Evolutionary conservation across 306 rosid genomes (phyloP).

Genomic region (Quercus engelmannii): DNA sequence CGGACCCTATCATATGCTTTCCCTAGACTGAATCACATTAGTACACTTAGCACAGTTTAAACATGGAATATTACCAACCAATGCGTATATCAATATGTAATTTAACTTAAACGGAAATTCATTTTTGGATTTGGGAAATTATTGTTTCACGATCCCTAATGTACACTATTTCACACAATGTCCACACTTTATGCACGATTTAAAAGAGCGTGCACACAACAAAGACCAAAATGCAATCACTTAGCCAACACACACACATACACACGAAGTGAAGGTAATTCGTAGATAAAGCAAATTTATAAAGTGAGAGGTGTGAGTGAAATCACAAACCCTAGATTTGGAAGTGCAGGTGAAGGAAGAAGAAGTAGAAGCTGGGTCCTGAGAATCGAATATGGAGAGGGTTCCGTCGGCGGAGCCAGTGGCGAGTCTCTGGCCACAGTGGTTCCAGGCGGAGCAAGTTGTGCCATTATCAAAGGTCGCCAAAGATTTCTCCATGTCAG

Average conservation of each 20-base stretch:
- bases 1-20: too few relatives aligned
- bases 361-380: constrained; percentile 57
- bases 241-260: not conserved
- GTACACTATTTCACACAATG: too few relatives aligned
- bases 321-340: constrained; percentile 50
- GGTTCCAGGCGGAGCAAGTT: constrained; percentile 76
- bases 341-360: constrained; percentile 55
- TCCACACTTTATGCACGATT: too few relatives aligned
- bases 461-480: constrained; percentile 60
- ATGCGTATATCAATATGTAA: not conserved
- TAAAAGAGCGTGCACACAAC: not conserved
- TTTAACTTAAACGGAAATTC: not conserved
- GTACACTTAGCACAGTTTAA: too few relatives aligned
- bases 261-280: not conserved
- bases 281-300: not conserved
- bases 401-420: constrained; percentile 66
- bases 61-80: not conserved
- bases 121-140: not conserved
- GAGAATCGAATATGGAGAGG: constrained; percentile 64
- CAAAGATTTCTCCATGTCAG: constrained; percentile 65
- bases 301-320: not conserved
- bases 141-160: too few relatives aligned
- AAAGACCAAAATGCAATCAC: not conserved
- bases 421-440: constrained; percentile 58
- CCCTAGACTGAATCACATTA: too few relatives aligned